Conservation (phyloP, 495 filamentous ascomycete species). For the Podospora pseudopauciseta region DNA sequence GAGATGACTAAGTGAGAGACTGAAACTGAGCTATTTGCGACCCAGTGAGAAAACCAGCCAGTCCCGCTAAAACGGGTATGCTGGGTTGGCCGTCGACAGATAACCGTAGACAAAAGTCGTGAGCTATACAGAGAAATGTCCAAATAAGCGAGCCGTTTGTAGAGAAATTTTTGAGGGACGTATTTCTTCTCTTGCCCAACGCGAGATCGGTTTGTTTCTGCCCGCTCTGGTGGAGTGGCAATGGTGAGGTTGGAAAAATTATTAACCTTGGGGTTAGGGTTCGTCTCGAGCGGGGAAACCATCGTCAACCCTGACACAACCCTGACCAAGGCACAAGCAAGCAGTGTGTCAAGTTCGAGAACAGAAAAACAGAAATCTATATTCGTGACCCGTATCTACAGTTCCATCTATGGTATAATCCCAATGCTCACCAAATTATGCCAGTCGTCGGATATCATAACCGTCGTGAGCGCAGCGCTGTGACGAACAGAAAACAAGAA, state of each 20-base stretch:
- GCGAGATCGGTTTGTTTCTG: neutral
- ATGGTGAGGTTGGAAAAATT: neutral
- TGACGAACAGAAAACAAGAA: neutral
- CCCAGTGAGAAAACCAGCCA: neutral
- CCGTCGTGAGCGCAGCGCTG: neutral
- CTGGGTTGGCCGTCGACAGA: neutral
- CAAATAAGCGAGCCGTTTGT: neutral
- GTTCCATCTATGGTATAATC: neutral
- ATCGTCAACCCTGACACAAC: neutral
- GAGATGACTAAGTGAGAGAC: neutral
- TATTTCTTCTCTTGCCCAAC: neutral
- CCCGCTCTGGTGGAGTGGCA: conserved; percentile 1
- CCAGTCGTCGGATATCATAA: neutral
- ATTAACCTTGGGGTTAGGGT: neutral
- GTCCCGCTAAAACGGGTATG: neutral
- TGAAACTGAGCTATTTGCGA: neutral
- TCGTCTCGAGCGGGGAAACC: neutral
- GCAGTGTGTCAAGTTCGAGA: neutral
- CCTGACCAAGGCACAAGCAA: neutral
- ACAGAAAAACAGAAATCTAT: neutral
- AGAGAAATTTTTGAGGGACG: neutral
- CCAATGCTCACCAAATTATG: neutral
- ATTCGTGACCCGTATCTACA: neutral
- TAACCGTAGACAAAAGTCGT: neutral
- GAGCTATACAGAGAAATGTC: no score